Conservation (phyloP, 306 rosid genomes). For the Abrus precatorius region DNA sequence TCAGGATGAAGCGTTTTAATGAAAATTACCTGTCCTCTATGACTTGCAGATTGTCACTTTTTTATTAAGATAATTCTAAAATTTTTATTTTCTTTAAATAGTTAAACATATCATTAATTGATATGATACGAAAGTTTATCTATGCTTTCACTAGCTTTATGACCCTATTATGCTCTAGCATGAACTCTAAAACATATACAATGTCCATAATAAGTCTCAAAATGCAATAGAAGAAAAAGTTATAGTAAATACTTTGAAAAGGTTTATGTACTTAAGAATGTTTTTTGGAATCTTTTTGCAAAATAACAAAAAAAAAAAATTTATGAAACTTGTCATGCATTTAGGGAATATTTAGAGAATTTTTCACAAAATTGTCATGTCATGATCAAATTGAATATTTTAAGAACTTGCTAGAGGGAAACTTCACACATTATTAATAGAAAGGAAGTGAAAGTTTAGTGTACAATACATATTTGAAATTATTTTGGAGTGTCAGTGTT, state of each 20-base stretch:
- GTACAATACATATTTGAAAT: background rate
- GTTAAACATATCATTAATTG: constrained; percentile 35
- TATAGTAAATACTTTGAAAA: constrained; percentile 12
- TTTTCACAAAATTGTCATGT: background rate
- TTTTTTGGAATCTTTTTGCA: constrained; percentile 25
- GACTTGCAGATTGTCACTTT: constrained; percentile 26
- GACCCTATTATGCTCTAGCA: constrained; percentile 5
- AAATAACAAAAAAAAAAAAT: background rate
- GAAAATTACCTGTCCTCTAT: constrained; percentile 75
- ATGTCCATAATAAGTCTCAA: constrained; percentile 38
- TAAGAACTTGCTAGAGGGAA: constrained; percentile 12
- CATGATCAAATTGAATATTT: constrained; percentile 11
- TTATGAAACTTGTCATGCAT: too few relatives aligned
- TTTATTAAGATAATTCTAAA: constrained; percentile 40
- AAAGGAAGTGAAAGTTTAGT: background rate
- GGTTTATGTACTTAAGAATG: constrained; percentile 33
- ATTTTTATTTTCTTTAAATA: constrained; percentile 37
- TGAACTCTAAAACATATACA: constrained; percentile 44
- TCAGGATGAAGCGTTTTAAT: constrained; percentile 11
- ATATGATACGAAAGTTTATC: constrained; percentile 37
- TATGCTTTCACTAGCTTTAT: constrained; percentile 42
- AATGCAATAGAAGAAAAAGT: constrained; percentile 8
- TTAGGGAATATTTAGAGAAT: too few relatives aligned
- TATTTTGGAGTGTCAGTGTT: too few relatives aligned
- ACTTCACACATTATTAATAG: background rate